phyloP scores from a whole-genome alignment of 2,329 filamentous ascomycete genomes.

The Ophiosphaerella narmari region DNA sequence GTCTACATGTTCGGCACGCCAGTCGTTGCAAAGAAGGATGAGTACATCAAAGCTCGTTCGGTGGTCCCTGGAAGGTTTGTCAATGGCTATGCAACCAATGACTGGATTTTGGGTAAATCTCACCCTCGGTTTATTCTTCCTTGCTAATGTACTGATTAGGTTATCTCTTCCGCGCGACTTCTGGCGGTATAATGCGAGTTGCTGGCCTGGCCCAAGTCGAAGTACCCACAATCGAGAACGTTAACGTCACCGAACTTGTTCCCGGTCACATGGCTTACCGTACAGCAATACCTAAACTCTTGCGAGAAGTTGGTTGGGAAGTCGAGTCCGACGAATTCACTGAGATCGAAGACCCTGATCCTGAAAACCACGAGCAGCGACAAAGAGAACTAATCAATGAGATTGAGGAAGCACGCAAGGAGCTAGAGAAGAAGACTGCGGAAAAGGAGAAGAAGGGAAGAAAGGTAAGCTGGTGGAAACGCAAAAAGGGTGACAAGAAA shows the following conservation, averaged over 20 bases:
- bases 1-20: constrained; percentile 94
- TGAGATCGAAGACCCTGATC: constrained; percentile 96
- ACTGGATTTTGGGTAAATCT: constrained; percentile 82
- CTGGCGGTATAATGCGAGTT: constrained; percentile 85
- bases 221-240: constrained; percentile 84
- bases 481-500: constrained; percentile 80
- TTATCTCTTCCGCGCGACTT: constrained; percentile 93
- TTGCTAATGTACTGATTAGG: constrained; percentile 44
- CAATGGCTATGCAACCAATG: constrained; percentile 90
- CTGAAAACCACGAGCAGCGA: constrained; percentile 84
- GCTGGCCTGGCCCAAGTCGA: constrained; percentile 82
- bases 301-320: constrained; percentile 87
- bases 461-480: constrained; percentile 73
- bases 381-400: constrained; percentile 95
- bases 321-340: constrained; percentile 92
- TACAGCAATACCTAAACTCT: constrained; percentile 82
- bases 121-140: neutral
- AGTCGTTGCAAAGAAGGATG: constrained; percentile 87
- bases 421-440: constrained; percentile 72
- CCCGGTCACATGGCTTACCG: constrained; percentile 97
- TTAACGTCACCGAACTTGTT: constrained; percentile 84
- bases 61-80: constrained; percentile 91
- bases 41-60: constrained; percentile 79
- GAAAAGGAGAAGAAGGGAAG: constrained; percentile 64
- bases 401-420: constrained; percentile 89